Evolutionary conservation across 1,139 yeast species (phyloP), one percentile per base, ranked within the genome.

Genomic region (Zygoascus sp.): DNA sequence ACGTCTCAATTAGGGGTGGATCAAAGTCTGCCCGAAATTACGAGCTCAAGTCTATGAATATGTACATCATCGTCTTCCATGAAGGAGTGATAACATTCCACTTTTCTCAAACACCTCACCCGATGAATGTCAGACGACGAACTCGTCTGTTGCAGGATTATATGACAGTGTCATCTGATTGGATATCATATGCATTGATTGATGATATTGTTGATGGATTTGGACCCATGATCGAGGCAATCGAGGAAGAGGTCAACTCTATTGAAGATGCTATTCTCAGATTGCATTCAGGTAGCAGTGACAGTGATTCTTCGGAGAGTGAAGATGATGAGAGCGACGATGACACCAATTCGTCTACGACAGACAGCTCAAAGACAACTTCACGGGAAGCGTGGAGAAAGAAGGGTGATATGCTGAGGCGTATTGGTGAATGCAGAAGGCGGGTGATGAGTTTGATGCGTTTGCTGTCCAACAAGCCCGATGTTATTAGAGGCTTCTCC

Each of bases 181-280:
- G 98, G 98, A 83, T 92, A 43, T 92, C 96, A 2, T 92, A 92
- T 68, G 98, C 98, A 0, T 72, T 92, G 54, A 89, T 92, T 60
- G 98, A 92, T 70, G 97, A 92, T 64, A 88, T 92, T 53, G 90
- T 97, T 1, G 98, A 92, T 71, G 94, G 95, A 0, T 92, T 88
- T 73, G 97, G 95, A 0, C 98, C 98, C 1, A 81, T 92, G 82
- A 90, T 92, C 55, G 95, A 87, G 51, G 80, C 92, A 41, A 88
- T 92, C 46, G 97, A 92, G 62, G 87, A 83, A 47, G 98, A 92
- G 59, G 80, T 92, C 10, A 89, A 89, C 62, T 75, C 80, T 13
- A 92, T 92, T 51, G 98, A 92, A 59, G 97, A 92, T 62, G 84
- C 90, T 7, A 92, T 92, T 50, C 71, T 90, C 55, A 75, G 76